Conservation (phyloP, 2,329 filamentous ascomycete genomes). For the Colletotrichum karsti region DNA sequence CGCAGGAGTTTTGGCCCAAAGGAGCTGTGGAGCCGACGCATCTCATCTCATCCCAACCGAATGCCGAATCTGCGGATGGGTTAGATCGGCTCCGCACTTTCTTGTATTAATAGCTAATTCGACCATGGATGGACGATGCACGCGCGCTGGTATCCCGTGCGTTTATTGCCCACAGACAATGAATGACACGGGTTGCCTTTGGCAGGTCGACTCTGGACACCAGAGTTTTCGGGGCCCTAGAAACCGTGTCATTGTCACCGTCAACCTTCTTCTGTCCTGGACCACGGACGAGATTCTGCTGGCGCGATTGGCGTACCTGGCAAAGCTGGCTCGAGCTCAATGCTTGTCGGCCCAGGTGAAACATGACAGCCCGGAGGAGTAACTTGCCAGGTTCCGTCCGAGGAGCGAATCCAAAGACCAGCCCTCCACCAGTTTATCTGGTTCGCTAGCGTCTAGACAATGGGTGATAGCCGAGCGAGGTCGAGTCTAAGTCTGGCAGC, state of each 20-base stretch:
- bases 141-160: neutral
- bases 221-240: neutral
- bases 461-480: constrained; percentile 7
- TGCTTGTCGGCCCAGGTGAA: constrained; percentile 3
- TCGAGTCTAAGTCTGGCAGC: neutral
- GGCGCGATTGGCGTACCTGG: constrained; percentile 18
- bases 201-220: neutral
- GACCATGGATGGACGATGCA: constrained; percentile 11
- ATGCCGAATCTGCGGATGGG: constrained; percentile 26
- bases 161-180: neutral
- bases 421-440: neutral
- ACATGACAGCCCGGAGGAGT: constrained; percentile 19
- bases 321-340: constrained; percentile 19
- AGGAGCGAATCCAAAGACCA: neutral
- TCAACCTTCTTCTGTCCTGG: neutral
- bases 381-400: constrained; percentile 4
- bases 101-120: constrained; percentile 17
- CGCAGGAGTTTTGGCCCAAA: constrained; percentile 16
- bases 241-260: neutral
- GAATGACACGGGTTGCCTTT: neutral
- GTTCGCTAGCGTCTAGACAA: neutral
- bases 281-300: neutral
- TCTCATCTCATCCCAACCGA: constrained; percentile 24
- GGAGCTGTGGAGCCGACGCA: constrained; percentile 25
- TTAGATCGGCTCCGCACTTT: constrained; percentile 21